Conservation (phyloP, 345 rosid species). For the Salix viminalis region DNA sequence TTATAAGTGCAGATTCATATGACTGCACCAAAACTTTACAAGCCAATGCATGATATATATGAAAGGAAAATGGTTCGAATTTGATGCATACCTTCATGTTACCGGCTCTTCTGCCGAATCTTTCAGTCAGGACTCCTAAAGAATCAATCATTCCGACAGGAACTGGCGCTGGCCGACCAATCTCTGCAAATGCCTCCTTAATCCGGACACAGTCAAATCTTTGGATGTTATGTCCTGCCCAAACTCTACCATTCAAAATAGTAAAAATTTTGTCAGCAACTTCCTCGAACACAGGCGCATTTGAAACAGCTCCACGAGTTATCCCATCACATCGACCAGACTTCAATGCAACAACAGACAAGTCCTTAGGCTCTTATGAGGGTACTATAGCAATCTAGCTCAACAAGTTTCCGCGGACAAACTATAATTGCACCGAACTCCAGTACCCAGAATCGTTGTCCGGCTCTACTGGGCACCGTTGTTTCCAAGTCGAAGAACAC, state of each 20-base stretch:
- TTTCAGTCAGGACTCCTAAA: conserved; percentile 55
- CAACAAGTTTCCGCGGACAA: conserved; percentile 61
- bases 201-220: conserved; percentile 82
- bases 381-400: conserved; percentile 64
- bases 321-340: conserved; percentile 68
- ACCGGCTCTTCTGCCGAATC: conserved; percentile 88
- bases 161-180: conserved; percentile 54
- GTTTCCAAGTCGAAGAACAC: conserved; percentile 90
- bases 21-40: not conserved
- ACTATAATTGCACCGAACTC: conserved; percentile 87
- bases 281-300: conserved; percentile 60
- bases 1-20: not conserved
- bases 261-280: conserved; percentile 63
- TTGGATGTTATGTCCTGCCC: conserved; percentile 93
- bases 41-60: not conserved
- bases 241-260: conserved; percentile 67
- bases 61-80: not conserved
- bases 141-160: conserved; percentile 81
- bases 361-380: conserved; percentile 65
- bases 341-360: conserved; percentile 45
- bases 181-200: conserved; percentile 70
- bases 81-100: conserved; percentile 68
- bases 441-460: conserved; percentile 59
- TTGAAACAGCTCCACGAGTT: conserved; percentile 51
- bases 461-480: conserved; percentile 55